Evolutionary conservation across 345 rosid genomes (phyloP).

Genomic region (Salix udensis): DNA sequence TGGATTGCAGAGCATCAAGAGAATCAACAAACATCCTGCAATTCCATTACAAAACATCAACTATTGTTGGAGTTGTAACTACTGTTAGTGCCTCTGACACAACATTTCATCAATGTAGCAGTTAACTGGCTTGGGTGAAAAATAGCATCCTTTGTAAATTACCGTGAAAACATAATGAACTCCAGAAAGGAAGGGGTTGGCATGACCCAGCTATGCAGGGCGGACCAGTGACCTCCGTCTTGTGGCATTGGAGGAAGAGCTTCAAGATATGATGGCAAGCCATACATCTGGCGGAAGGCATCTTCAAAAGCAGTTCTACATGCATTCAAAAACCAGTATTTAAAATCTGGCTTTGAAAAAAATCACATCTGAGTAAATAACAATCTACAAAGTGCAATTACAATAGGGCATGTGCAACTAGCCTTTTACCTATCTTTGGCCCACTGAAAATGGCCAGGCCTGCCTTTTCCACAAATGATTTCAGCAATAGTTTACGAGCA

Average conservation of each 20-base stretch:
- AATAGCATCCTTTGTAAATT: constrained; percentile 4
- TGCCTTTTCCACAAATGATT: neutral
- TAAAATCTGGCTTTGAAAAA: neutral
- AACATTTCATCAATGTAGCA: neutral
- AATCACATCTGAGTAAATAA: neutral
- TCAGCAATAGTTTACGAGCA: neutral
- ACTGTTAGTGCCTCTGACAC: neutral
- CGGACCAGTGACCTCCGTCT: constrained; percentile 88
- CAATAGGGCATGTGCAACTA: neutral
- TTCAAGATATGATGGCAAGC: constrained; percentile 58
- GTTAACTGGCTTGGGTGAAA: constrained; percentile 3
- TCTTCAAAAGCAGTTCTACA: constrained; percentile 69
- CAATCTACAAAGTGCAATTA: neutral
- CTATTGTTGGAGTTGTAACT: neutral
- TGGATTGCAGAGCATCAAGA: constrained; percentile 63
- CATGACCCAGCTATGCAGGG: constrained; percentile 96
- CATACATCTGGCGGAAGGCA: constrained; percentile 78
- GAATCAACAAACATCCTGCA: constrained; percentile 94
- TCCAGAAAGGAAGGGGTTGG: constrained; percentile 93
- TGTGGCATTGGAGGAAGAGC: constrained; percentile 96
- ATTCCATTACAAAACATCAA: constrained; percentile 6
- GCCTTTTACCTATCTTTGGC: neutral
- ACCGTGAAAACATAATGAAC: constrained; percentile 88
- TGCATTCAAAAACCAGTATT: constrained; percentile 12
- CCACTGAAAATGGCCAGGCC: neutral